Conservation (phyloP, 352 stramenopile genomes). For the Pythium volutum region DNA sequence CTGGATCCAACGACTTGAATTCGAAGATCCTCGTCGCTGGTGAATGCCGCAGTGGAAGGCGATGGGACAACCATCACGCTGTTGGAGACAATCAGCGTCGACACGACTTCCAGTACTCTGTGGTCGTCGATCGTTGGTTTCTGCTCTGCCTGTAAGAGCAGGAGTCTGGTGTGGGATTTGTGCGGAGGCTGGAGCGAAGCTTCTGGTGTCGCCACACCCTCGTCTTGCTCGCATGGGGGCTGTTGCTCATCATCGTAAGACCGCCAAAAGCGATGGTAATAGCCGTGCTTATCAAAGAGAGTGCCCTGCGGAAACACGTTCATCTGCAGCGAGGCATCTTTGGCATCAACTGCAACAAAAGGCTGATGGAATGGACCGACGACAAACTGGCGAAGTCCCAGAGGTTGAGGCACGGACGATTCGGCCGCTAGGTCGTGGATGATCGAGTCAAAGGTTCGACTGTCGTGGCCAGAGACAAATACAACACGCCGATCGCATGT, state of each 20-base stretch:
- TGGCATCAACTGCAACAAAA: not conserved
- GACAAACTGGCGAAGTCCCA: constrained; percentile 18
- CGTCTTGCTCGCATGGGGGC: not conserved
- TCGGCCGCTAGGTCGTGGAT: constrained; percentile 3
- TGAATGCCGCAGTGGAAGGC: not conserved
- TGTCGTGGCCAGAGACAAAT: constrained; percentile 18
- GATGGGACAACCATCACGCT: not conserved
- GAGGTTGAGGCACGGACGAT: not conserved
- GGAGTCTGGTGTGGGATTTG: not conserved
- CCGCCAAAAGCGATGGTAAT: constrained; percentile 22
- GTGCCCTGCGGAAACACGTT: constrained; percentile 27
- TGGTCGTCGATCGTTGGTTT: constrained; percentile 14
- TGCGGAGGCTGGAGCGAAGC: not conserved
- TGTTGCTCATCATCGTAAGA: not conserved
- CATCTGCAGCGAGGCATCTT: not conserved
- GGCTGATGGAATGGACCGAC: constrained; percentile 18
- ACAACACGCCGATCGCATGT: not conserved
- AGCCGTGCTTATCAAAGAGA: constrained; percentile 13
- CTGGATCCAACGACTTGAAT: constrained; percentile 1
- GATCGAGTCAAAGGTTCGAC: constrained; percentile 25
- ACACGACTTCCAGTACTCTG: not conserved
- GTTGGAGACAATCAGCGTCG: constrained; percentile 7
- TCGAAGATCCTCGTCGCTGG: not conserved
- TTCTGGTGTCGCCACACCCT: not conserved
- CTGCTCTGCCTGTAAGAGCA: constrained; percentile 1